These are phyloP conservation scores for Kregervanrija fluxuum DNA, from an alignment of 805 yeast genomes.

Conservation along the genomic window DNA sequence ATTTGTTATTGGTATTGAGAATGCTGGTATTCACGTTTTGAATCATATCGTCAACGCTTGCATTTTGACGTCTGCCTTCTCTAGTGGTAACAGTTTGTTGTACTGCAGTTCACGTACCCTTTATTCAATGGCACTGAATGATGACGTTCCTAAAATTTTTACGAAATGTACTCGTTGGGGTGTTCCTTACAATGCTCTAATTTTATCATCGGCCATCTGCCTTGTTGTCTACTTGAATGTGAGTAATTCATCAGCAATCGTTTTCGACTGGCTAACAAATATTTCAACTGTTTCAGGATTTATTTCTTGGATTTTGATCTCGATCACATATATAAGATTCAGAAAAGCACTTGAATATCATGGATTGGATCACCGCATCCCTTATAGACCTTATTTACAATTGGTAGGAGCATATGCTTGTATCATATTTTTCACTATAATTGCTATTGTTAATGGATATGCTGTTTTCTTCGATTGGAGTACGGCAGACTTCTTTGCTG, in stretches of 20 bases:
- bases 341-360: no score
- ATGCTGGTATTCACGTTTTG: slow-evolving; percentile 50
- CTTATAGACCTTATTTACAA: no score
- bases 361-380: no score
- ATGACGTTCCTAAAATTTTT: slow-evolving; percentile 33
- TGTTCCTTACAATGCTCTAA: slow-evolving; percentile 49
- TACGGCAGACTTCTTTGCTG: no score
- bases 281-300: slow-evolving; percentile 63
- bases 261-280: slow-evolving; percentile 59
- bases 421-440: no score
- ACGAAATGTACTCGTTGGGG: slow-evolving; percentile 38
- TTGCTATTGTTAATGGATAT: no score
- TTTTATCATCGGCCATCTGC: slow-evolving; percentile 30
- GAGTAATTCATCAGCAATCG: slow-evolving; percentile 43
- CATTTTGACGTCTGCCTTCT: slow-evolving; percentile 51
- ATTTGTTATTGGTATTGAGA: slow-evolving; percentile 56
- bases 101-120: slow-evolving; percentile 36
- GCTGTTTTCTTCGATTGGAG: no score
- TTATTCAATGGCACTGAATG: slow-evolving; percentile 33
- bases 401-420: no score
- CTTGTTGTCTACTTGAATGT: slow-evolving; percentile 48
- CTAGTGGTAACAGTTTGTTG: slow-evolving; percentile 40
- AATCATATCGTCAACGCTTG: slow-evolving; percentile 58
- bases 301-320: slow-evolving; percentile 54
- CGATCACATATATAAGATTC: no score